Evolutionary conservation across 768 basidiomycete genomes (phyloP).

Genomic region (Panaeolus cyanescens): DNA sequence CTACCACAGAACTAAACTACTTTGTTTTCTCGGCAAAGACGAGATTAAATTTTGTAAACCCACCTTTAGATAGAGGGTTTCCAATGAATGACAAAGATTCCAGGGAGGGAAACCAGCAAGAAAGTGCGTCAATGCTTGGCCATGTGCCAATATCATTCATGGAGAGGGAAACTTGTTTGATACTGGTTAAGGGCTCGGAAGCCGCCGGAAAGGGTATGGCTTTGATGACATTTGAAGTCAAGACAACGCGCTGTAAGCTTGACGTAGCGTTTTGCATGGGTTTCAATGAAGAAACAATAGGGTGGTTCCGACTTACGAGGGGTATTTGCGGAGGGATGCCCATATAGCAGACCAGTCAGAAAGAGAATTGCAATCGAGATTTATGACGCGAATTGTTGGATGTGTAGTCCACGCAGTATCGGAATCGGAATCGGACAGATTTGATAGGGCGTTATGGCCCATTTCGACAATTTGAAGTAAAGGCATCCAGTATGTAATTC

Average conservation of each 20-base stretch:
- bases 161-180: conserved; percentile 67
- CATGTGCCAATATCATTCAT: conserved; percentile 60
- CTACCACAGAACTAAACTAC: too few species aligned
- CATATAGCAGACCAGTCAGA: conserved; percentile 56
- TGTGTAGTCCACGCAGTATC: conserved; percentile 10
- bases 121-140: conserved; percentile 65
- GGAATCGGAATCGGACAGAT: conserved; percentile 27
- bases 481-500: conserved; percentile 54
- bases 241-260: conserved; percentile 66
- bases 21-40: not conserved
- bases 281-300: conserved; percentile 10
- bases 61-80: conserved; percentile 67
- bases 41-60: conserved; percentile 8
- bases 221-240: conserved; percentile 63
- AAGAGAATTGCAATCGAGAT: conserved; percentile 71
- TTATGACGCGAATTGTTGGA: conserved; percentile 50
- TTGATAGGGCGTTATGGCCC: conserved; percentile 64
- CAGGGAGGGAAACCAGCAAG: conserved; percentile 69
- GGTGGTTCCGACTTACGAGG: conserved; percentile 41
- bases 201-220: conserved; percentile 45
- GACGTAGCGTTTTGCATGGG: conserved; percentile 20
- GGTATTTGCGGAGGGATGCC: conserved; percentile 42
- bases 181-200: conserved; percentile 25
- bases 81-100: conserved; percentile 59
- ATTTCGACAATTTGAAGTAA: conserved; percentile 59